These are phyloP conservation scores for Cytospora piceicola DNA, from an alignment of 2,329 filamentous ascomycete species.

Conservation along the genomic window DNA sequence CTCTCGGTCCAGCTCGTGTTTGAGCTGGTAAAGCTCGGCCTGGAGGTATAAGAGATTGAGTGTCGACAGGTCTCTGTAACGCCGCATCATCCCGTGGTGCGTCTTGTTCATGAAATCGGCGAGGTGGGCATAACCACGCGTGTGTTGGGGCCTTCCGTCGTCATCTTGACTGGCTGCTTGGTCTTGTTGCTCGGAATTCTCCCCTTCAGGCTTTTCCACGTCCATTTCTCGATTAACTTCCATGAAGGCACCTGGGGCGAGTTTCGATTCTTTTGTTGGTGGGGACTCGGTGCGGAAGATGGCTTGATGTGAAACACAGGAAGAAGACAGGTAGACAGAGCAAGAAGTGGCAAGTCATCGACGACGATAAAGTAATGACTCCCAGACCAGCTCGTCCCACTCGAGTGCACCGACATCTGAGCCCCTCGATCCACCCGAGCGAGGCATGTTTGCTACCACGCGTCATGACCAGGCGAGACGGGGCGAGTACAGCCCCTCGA, in stretches of 20 bases:
- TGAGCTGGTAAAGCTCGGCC: conserved; percentile 22
- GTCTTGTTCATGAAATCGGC: conserved; percentile 27
- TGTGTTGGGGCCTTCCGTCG: neutral
- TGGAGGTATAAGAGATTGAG: conserved; percentile 27
- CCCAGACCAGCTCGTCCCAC: neutral
- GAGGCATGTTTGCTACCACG: conserved; percentile 14
- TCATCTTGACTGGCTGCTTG: neutral
- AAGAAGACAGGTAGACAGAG: neutral
- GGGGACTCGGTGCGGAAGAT: neutral
- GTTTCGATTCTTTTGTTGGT: neutral
- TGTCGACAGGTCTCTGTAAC: conserved; percentile 24
- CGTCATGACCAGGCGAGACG: neutral
- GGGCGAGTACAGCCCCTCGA: conserved; percentile 1
- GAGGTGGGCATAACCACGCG: conserved; percentile 23
- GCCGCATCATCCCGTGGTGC: conserved; percentile 22
- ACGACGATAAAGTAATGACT: neutral
- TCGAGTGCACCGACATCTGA: neutral
- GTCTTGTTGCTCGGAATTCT: neutral
- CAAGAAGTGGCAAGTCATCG: neutral
- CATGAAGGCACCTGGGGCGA: neutral
- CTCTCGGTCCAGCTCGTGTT: conserved; percentile 14
- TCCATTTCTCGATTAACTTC: neutral
- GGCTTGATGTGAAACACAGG: neutral
- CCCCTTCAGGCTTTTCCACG: neutral
- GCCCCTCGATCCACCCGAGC: neutral